These are phyloP conservation scores for Chaetomium olivaceum DNA, from an alignment of 2,329 filamentous ascomycete genomes.

Conservation along the genomic window DNA sequence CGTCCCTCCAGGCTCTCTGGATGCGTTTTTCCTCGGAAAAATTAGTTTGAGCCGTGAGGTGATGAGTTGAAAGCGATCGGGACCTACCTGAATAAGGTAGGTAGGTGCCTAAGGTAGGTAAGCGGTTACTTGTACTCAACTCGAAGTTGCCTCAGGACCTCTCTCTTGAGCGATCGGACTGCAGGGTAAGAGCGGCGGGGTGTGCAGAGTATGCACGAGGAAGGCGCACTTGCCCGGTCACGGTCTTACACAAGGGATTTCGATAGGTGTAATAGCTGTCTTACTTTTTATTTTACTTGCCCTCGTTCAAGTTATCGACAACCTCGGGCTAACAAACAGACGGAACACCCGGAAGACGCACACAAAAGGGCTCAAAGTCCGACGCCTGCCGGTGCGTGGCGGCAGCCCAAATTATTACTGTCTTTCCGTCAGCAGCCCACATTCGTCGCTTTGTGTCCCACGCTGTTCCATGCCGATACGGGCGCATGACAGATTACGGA, in stretches of 20 bases:
- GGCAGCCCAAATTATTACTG: neutral
- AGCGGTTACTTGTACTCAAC: neutral
- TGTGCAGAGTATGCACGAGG: neutral
- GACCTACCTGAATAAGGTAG: too few relatives aligned
- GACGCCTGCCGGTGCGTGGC: neutral
- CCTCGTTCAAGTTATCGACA: neutral
- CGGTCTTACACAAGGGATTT: neutral
- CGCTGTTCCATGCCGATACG: conserved; percentile 11
- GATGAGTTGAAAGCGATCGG: too few relatives aligned
- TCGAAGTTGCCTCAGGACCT: neutral
- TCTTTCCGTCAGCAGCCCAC: conserved; percentile 12
- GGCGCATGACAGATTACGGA: neutral
- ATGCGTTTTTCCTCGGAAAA: neutral
- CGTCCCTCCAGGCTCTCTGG: neutral
- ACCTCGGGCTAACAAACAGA: neutral
- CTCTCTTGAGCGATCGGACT: neutral
- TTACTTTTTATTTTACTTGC: neutral
- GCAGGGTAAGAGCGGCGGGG: neutral
- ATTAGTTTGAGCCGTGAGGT: neutral
- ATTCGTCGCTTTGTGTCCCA: conserved; percentile 9
- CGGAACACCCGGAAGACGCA: conserved; percentile 1
- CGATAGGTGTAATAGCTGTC: neutral
- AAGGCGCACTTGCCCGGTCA: neutral
- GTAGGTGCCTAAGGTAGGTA: neutral
- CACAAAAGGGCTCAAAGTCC: neutral